Evolutionary conservation across 2,329 filamentous ascomycete species (phyloP), one percentile per base, ranked within the genome.

Genomic region (Xylaria sp.): DNA sequence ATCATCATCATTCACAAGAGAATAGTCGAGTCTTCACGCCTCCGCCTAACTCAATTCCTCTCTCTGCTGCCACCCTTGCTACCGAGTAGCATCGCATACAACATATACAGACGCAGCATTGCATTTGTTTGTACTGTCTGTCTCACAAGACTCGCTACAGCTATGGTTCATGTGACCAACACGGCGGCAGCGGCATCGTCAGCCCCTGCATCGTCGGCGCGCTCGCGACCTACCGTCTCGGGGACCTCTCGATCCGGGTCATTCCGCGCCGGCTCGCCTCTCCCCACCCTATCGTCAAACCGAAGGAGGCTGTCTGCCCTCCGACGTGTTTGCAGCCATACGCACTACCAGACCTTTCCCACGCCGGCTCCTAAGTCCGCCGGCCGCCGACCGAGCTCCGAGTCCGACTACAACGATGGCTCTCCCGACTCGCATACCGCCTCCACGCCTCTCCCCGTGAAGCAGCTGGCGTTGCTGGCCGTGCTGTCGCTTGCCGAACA

Each of bases 401-500:
- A 72, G 31, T 77, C 70, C 41, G 78, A 68, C 64, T 78, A 77
- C 73, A 73, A 75, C 71, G 79, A 80, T 59, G 70, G 59, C 56
- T 64, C 71, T 31, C 73, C 74, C 46, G 78, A 80, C 13, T 73
- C 77, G 52, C 81, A 82, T n/a, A 73, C 83, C 70, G 81, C 86
- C 72, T 86, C 89, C 72, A 93, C 93, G 1, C 94, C 95, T 0
- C 82, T 99, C 20, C 96, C 96, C 0, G 89, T 89, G 72, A 89
- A 86, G 73, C 96, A 98, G 83, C 90, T 99, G 69, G 86, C 90
- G 5, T 88, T 98, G 13, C 84, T 99, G 41, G 95, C 95, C 1
- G 83, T 98, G 72, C 92, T 99, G 69, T 94, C 94, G 7, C 86
- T 99, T 25, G 92, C 93, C 63, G 96, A 99, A 79, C 96, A 99